phyloP scores from a whole-genome alignment of 1,284 basidiomycete species.

The Ganoderma sinense region DNA sequence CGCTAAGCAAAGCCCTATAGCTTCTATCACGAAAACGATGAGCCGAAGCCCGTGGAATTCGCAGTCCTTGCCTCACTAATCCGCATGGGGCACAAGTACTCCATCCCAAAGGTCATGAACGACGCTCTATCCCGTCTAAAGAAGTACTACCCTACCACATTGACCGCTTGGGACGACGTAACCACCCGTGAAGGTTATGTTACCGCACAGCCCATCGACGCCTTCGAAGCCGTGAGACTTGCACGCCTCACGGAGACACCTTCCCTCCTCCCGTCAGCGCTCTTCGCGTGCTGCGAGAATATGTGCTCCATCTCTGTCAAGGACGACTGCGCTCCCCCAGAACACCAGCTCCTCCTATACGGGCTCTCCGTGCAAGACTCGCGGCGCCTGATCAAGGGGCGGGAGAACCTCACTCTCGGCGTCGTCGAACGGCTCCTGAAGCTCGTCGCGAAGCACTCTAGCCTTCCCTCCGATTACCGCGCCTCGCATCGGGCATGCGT shows the following conservation, averaged over 20 bases:
- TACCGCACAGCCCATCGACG: background rate
- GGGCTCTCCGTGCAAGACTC: background rate
- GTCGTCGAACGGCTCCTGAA: background rate
- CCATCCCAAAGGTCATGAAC: background rate
- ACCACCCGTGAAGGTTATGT: background rate
- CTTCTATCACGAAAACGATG: background rate
- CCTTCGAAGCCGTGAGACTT: background rate
- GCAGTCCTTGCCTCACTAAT: background rate
- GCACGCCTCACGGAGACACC: background rate
- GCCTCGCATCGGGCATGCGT: background rate
- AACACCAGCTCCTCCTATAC: background rate
- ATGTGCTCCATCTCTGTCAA: background rate
- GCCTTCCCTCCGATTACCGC: background rate
- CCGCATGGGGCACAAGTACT: background rate
- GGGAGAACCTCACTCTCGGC: background rate
- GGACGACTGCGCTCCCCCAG: background rate
- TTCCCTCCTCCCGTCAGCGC: background rate
- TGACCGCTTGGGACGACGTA: background rate
- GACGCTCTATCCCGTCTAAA: background rate
- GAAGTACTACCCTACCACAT: background rate
- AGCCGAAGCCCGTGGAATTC: background rate
- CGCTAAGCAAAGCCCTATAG: background rate
- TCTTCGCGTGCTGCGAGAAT: background rate
- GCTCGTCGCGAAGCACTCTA: background rate
- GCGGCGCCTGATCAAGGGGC: background rate